Base-by-base conservation (phyloP, 2,329 filamentous ascomycete species). In the Zymoseptoria passerinii region DNA sequence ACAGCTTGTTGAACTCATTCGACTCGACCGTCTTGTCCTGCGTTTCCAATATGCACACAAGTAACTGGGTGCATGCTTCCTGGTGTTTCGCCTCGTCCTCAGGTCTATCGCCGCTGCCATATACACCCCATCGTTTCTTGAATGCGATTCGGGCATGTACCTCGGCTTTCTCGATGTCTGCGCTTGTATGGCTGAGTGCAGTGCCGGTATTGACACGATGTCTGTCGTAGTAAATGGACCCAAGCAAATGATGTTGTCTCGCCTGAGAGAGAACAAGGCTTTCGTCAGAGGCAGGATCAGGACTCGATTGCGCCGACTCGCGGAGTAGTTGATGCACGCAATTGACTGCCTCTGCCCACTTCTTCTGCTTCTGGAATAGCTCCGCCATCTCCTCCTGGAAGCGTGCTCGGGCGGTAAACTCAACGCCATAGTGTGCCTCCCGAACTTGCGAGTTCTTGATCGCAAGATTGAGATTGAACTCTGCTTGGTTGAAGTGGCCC, bases 1-100 rank as follows among this genome's bases (percentile, higher is more conserved):
- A 23, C 10, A 58, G 51, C 44, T 61, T 59, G 9, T 50, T 52
- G 48, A 61, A 54, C 28, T 58, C 59, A 3, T 55, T 58, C 3
- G 65, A 64, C 50, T 66, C 61, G 1, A 67, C 58, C 2, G 63
- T 60, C 58, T 63, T 65, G 40, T 59, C 63, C 28, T 59, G 51
- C 9, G 61, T 54, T 20, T 66, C 60, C 16, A 64, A 53, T 13
- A 67, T 63, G 23, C 58, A 52, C 3, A 63, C 62, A 6, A 66
- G 56, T 16, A 63, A 57, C 18, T 60, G 49, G 40, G 63, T 57
- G 35, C 61, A 61, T 2, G 57, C 35, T 8, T 57, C 48, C 18
- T 65, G 61, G 35, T 57, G 55, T 4, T 60, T 56, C 19, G 40
- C 55, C 28, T 60, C 57, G 9, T 59, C 50, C 5, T n/a, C 27